Evolutionary conservation across 116 monocot genomes (phyloP).

Genomic region (Dioscorea cayenensis): DNA sequence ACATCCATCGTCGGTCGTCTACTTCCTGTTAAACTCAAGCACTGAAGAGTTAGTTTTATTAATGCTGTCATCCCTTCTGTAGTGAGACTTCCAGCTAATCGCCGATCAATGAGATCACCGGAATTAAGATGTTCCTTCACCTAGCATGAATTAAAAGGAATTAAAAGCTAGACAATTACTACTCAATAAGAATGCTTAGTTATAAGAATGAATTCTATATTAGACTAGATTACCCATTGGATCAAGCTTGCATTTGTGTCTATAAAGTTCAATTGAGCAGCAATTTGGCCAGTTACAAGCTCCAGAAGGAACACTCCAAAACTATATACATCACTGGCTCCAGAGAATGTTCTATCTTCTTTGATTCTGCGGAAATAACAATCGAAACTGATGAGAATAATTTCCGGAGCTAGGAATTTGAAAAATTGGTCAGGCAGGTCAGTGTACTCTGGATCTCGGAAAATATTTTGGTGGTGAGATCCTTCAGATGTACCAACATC

Average conservation of each 20-base stretch:
- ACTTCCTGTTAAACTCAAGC: slow-evolving; percentile 12
- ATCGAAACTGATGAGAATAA: background rate
- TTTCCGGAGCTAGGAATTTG: background rate
- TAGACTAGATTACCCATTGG: slow-evolving; percentile 5
- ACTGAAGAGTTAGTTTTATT: slow-evolving; percentile 21
- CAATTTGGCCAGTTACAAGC: slow-evolving; percentile 18
- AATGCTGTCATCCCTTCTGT: slow-evolving; percentile 44
- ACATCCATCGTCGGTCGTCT: slow-evolving; percentile 38
- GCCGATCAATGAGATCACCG: slow-evolving; percentile 26
- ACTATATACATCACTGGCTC: slow-evolving; percentile 24
- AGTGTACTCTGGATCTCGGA: slow-evolving; percentile 52
- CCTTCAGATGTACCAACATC: slow-evolving; percentile 30
- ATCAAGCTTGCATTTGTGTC: background rate
- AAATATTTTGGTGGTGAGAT: slow-evolving; percentile 12
- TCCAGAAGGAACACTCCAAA: slow-evolving; percentile 32
- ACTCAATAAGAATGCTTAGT: background rate
- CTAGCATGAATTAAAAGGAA: background rate
- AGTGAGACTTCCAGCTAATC: slow-evolving; percentile 24
- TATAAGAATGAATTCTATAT: background rate
- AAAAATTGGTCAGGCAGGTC: background rate
- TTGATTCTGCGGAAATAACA: slow-evolving; percentile 6
- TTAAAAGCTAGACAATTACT: no score
- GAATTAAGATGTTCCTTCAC: slow-evolving; percentile 24
- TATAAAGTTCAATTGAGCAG: background rate
- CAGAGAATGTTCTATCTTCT: slow-evolving; percentile 1